Evolutionary conservation across 2,329 filamentous ascomycete species (phyloP), one percentile per base, ranked within the genome.

Genomic region (Biscogniauxia mediterranea): DNA sequence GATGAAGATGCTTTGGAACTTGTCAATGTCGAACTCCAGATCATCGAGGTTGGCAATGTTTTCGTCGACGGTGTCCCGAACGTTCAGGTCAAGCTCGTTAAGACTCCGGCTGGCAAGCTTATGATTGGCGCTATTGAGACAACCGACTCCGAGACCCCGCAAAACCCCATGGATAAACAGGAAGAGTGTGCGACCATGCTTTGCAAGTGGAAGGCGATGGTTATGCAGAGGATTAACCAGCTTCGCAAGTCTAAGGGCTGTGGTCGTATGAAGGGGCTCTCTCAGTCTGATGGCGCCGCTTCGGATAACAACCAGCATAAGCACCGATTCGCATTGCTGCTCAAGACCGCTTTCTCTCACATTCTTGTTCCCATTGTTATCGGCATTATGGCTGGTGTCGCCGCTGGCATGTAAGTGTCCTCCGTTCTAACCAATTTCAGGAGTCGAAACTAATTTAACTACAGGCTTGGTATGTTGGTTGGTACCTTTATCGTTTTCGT

Each of bases 281-380:
- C 42, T 17, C 60, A n/a, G 11, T 11, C 38, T 21, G 53, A 66
- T 20, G 52, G 70, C 66, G 60, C 61, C 49, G 65, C 66, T 42
- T 62, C 63, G 17, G 64, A 66, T 52, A 57, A 61, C 55, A 64
- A 67, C 58, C 59, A 63, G 54, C 64, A 74, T 57, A 72, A 74
- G 55, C 59, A 66, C 68, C 74, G 73, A 59, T 82, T 83, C 76
- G 73, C 77, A 57, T 76, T 79, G 62, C 74, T 86, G 25, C 66
- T 86, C 54, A 79, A 80, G 69, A 83, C 83, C 68, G 79, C 89
- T 55, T 79, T 83, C 64, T 79, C 85, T 46, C 85, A 88, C 63
- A 82, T 92, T 52, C 73, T 92, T 54, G 79, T 92, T 49, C 89
- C 90, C 1, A 80, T 91, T 57, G 76, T 89, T 57, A 81, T 91